These are phyloP conservation scores for Hyphochytrium catenoides DNA, from an alignment of 352 stramenopile genomes.

Conservation along the genomic window DNA sequence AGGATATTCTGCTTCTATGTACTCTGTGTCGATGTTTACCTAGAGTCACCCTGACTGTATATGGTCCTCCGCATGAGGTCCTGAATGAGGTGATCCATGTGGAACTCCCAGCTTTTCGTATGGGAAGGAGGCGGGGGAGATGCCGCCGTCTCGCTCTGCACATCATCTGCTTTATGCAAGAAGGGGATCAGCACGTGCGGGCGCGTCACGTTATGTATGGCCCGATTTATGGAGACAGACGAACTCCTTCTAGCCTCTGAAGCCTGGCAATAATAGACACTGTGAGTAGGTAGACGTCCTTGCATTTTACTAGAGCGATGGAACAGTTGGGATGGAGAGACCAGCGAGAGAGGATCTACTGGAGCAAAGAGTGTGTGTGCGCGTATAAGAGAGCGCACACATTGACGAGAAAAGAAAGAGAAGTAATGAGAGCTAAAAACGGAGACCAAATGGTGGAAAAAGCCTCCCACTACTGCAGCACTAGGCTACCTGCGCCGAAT, in stretches of 20 bases:
- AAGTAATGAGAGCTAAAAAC: too few species aligned
- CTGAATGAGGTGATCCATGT: constrained; percentile 58
- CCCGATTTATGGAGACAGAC: constrained; percentile 1
- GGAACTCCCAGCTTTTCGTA: constrained; percentile 26
- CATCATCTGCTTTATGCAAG: not conserved
- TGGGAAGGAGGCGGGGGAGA: not conserved
- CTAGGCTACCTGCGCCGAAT: constrained; percentile 6
- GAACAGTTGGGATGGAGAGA: too few species aligned
- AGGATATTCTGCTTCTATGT: too few species aligned
- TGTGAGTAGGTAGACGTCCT: too few species aligned
- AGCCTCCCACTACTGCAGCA: constrained; percentile 6
- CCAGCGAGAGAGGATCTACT: constrained; percentile 4
- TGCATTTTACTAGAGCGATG: too few species aligned
- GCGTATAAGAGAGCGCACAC: constrained; percentile 4
- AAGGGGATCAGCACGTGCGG: constrained; percentile 13
- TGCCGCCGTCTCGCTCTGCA: too few species aligned
- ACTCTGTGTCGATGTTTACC: too few species aligned
- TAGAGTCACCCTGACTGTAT: constrained; percentile 38
- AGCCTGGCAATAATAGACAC: too few species aligned
- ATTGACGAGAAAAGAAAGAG: too few species aligned
- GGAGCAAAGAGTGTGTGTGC: constrained; percentile 4
- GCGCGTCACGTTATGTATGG: constrained; percentile 8
- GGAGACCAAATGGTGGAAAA: constrained; percentile 13
- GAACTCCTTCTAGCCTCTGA: constrained; percentile 1
- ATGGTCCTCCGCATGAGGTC: constrained; percentile 55